Evolutionary conservation across 257 asterid species (phyloP).

Genomic region (Echium plantagineum): DNA sequence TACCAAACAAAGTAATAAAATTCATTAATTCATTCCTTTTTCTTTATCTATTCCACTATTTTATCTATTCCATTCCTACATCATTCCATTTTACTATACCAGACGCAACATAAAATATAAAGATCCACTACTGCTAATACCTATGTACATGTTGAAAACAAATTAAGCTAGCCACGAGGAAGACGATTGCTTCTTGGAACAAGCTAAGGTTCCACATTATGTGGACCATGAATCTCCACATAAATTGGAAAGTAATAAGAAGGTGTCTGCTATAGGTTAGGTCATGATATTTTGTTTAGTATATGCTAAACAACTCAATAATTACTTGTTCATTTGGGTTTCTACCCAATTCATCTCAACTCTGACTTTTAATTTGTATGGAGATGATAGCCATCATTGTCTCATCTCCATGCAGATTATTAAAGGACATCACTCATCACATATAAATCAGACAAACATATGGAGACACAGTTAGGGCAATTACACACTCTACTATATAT

Average conservation of each 20-base stretch:
- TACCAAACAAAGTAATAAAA: no score
- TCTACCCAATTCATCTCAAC: background rate
- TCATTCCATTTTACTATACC: no score
- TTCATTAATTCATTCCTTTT: no score
- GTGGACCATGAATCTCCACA: background rate
- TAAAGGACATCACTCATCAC: background rate
- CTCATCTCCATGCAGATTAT: background rate
- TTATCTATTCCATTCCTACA: no score
- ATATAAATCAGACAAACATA: no score
- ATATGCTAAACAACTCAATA: background rate
- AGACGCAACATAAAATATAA: no score
- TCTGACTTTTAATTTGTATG: background rate
- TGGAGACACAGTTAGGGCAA: no score
- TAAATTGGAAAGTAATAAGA: background rate
- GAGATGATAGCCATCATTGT: background rate
- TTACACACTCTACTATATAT: no score
- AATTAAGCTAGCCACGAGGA: background rate
- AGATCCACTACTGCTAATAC: no score
- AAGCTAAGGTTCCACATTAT: background rate
- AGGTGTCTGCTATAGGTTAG: background rate
- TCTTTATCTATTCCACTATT: no score
- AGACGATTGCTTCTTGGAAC: background rate
- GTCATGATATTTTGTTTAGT: background rate
- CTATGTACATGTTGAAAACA: no score
- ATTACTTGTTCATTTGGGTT: background rate